A percentile compares a stretch with the other conserved stretches of the same genome.
Conservation (phyloP, 768 basidiomycete species). For the Coprinopsis cinerea region DNA sequence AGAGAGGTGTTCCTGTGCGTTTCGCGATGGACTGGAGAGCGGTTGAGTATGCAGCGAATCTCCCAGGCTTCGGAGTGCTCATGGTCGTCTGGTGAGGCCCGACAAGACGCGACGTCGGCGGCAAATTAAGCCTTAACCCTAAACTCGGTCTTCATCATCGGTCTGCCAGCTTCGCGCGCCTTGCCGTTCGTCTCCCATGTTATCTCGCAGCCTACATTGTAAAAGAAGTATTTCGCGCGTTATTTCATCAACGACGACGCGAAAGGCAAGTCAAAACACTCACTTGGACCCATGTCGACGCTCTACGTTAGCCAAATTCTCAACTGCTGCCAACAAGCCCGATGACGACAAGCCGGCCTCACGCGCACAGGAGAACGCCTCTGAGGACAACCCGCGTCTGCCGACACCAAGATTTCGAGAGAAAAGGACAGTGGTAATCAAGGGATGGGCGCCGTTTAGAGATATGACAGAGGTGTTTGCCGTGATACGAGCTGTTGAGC, state of each 20-base stretch:
- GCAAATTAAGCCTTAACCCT: neutral
- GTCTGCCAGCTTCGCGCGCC: neutral
- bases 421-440: slow-evolving; percentile 26
- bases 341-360: neutral
- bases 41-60: slow-evolving; percentile 43
- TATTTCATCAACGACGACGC: neutral
- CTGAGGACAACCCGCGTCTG: slow-evolving; percentile 1
- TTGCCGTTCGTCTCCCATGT: neutral
- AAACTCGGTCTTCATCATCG: neutral
- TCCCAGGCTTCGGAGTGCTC: slow-evolving; percentile 18
- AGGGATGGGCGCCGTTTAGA: slow-evolving; percentile 32
- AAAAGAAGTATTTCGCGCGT: neutral
- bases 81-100: slow-evolving; percentile 6
- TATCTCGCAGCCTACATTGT: neutral
- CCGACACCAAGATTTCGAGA: neutral
- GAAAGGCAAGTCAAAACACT: neutral
- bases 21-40: slow-evolving; percentile 55
- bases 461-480: slow-evolving; percentile 47
- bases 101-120: neutral
- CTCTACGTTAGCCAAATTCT: neutral
- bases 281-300: neutral
- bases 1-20: slow-evolving; percentile 67
- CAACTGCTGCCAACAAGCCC: neutral
- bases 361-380: neutral
- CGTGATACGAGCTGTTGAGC: slow-evolving; percentile 51